Percentiles rank a stretch among this genome's conserved stretches.
Evolutionary conservation across 1,284 basidiomycete species (phyloP).

Genomic region (Rhizoctonia solani): DNA sequence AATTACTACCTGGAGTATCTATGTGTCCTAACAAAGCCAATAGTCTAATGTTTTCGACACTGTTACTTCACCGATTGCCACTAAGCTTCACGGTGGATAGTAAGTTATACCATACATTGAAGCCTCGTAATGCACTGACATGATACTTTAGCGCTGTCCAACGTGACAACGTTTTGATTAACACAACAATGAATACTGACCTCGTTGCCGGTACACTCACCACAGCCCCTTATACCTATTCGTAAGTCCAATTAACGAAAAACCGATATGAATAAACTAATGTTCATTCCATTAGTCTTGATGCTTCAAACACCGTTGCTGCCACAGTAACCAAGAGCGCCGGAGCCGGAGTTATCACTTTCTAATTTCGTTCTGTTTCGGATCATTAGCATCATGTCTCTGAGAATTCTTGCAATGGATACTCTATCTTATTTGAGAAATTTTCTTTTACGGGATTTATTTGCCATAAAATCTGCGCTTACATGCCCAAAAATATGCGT

Average conservation of each 20-base stretch:
- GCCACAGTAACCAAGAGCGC: not conserved
- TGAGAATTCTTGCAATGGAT: no score
- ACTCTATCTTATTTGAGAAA: no score
- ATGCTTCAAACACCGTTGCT: not conserved
- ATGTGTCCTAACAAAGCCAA: not conserved
- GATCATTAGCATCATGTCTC: no score
- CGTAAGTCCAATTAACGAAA: not conserved
- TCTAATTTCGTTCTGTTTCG: no score
- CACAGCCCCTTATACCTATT: conserved; percentile 37
- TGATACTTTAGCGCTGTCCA: conserved; percentile 37
- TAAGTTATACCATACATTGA: not conserved
- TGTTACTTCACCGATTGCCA: conserved; percentile 40
- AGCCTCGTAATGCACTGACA: not conserved
- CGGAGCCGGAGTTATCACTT: not conserved
- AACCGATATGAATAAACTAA: not conserved
- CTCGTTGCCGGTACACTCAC: conserved; percentile 40
- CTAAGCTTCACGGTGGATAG: conserved; percentile 37
- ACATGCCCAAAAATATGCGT: no score
- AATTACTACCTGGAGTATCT: not conserved
- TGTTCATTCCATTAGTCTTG: not conserved
- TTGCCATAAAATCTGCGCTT: no score
- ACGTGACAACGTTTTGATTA: conserved; percentile 41
- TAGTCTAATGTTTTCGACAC: conserved; percentile 41
- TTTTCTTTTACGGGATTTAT: no score
- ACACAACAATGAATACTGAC: conserved; percentile 40